phyloP scores from a whole-genome alignment of 805 yeast species.

The Lipomyces spencermartinsiae region DNA sequence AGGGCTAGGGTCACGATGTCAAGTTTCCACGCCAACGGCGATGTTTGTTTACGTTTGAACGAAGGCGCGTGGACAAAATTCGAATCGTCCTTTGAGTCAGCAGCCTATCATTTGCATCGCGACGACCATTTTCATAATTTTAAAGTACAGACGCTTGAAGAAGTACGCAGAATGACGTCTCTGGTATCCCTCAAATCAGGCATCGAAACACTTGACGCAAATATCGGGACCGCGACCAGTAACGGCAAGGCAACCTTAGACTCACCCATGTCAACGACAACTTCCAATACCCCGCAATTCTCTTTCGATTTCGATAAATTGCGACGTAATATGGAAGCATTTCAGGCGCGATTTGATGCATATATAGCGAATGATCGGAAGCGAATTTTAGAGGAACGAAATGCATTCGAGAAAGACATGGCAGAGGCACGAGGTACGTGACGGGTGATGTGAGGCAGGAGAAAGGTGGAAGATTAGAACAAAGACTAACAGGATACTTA shows the following conservation, averaged over 20 bases:
- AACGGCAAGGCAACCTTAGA: not conserved
- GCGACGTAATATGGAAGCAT: constrained; percentile 49
- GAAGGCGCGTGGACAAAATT: not conserved
- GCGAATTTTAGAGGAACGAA: constrained; percentile 36
- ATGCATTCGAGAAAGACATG: constrained; percentile 35
- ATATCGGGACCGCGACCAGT: not conserved
- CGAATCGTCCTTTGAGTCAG: too few relatives aligned
- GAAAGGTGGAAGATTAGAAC: not conserved
- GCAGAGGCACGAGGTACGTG: constrained; percentile 36
- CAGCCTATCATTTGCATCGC: too few relatives aligned
- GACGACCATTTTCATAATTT: too few relatives aligned
- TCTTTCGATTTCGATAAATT: constrained; percentile 47
- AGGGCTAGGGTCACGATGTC: constrained; percentile 2
- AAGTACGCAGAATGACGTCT: constrained; percentile 19
- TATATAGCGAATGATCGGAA: constrained; percentile 48
- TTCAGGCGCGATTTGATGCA: constrained; percentile 50
- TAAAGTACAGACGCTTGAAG: not conserved
- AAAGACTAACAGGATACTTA: not conserved
- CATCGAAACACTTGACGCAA: constrained; percentile 14
- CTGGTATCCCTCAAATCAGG: constrained; percentile 15
- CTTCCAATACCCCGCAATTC: constrained; percentile 40
- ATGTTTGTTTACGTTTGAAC: constrained; percentile 1
- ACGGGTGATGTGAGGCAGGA: not conserved
- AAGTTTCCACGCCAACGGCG: constrained; percentile 7
- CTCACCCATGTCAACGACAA: constrained; percentile 16